Base-by-base conservation (phyloP, 345 rosid species). In the Eucalyptus paniculata region DNA sequence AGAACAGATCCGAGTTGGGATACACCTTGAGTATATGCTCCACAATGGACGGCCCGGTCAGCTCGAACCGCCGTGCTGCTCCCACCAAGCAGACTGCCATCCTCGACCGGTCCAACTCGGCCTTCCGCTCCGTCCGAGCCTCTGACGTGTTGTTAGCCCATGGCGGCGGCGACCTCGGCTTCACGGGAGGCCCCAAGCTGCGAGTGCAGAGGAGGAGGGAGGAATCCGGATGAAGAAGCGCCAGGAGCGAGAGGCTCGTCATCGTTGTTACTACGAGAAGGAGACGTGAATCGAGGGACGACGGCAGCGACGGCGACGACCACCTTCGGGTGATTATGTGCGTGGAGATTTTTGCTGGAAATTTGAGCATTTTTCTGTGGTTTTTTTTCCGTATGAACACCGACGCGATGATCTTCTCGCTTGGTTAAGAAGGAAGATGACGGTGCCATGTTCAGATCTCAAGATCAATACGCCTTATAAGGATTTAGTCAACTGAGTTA, bases 11-110 rank as follows among this genome's bases (percentile, higher is more conserved):
- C 2, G 99, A 94, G 40, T 97, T 95, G 5, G 98, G 96, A 89
- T 97, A 95, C 67, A 92, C 94, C 65, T 67, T 87, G 24, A 97
- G 94, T 58, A 97, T 88, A 82, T 93, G 95, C 91, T 95, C 94
- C 26, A 97, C 89, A 14, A 97, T 97, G 62, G 99, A 97, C 47
- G 98, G 99, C 30, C 99, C 99, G 1, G 99, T 96, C 51, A 97
- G 91, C 93, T 97, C 99, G 87, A 97, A 97, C 91, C 98, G 93
- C 86, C 99, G 92, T 19, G 99, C 99, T 62, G 98, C 98, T 58
- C 99, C 99, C 0, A 97, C 99, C 93, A 97, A 93, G 92, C 99
- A 97, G 87, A 97, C 97, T 6, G 98, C 99, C 3, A 97, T 95
- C 88, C 93, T 96, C 89, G 97, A 91, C 87, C 89, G 92, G 26